Evolutionary conservation across 192 early-diverging fungal genomes (phyloP).

Genomic region (Phycomyces nitens): DNA sequence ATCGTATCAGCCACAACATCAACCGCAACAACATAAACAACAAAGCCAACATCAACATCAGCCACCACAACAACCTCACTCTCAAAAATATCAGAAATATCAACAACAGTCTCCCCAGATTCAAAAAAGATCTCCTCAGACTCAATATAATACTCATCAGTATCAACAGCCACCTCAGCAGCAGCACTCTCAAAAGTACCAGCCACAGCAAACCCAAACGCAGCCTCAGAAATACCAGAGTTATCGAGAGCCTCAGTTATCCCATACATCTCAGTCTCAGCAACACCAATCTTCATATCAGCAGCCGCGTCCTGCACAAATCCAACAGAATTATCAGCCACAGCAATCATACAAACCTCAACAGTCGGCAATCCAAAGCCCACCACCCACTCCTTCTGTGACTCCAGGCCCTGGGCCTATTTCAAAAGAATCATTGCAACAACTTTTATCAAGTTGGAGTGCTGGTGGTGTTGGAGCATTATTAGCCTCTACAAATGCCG

Average conservation of each 20-base stretch:
- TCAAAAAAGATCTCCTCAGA: neutral
- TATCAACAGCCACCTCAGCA: neutral
- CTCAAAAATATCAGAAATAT: too few relatives aligned
- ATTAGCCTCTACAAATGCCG: neutral
- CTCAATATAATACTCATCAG: conserved; percentile 7
- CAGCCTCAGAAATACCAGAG: neutral
- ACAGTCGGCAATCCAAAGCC: neutral
- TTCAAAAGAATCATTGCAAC: too few relatives aligned
- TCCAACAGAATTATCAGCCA: neutral
- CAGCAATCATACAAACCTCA: neutral
- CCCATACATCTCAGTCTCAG: neutral
- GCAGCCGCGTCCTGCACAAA: neutral
- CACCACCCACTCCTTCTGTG: neutral
- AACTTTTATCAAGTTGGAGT: too few relatives aligned
- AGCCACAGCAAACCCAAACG: neutral
- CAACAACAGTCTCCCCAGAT: neutral
- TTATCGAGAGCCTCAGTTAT: neutral
- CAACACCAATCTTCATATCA: neutral
- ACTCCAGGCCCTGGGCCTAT: too few relatives aligned
- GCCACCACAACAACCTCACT: neutral
- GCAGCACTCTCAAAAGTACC: neutral
- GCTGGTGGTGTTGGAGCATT: neutral
- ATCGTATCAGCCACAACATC: neutral
- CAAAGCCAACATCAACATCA: conserved; percentile 3
- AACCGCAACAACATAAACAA: neutral